Percentiles rank a stretch among this genome's conserved stretches.
These are phyloP conservation scores for Magnolia kwangsiensis DNA, from an alignment of 164 flowering plant genomes.

Conservation along the genomic window DNA sequence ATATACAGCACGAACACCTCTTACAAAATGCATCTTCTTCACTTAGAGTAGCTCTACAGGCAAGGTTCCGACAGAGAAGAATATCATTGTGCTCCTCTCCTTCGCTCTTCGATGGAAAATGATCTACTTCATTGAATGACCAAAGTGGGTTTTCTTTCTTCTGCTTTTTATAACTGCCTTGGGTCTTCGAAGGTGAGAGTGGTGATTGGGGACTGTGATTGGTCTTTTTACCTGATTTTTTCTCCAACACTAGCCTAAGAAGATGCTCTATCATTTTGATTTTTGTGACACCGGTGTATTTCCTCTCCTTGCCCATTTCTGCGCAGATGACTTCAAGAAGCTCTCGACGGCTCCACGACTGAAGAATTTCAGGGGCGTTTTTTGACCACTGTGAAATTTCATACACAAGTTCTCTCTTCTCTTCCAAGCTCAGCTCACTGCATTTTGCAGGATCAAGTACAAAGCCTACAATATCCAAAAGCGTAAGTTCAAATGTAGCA, in stretches of 20 bases:
- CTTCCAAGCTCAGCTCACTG: constrained; percentile 62
- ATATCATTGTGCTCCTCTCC: constrained; percentile 24
- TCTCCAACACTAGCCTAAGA: constrained; percentile 58
- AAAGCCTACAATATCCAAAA: constrained; percentile 28
- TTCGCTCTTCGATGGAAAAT: constrained; percentile 8
- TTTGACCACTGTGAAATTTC: constrained; percentile 58
- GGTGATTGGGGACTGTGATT: constrained; percentile 21
- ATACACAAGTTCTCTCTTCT: constrained; percentile 78
- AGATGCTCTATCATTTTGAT: constrained; percentile 75
- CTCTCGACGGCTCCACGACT: constrained; percentile 85
- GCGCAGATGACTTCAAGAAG: constrained; percentile 81
- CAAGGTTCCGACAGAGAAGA: constrained; percentile 66
- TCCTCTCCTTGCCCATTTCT: constrained; percentile 93
- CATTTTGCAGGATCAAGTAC: constrained; percentile 62
- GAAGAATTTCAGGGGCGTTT: constrained; percentile 67
- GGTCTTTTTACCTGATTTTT: constrained; percentile 35
- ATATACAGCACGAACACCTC: constrained; percentile 95
- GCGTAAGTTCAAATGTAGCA: not conserved
- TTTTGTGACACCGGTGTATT: constrained; percentile 91
- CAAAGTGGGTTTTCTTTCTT: constrained; percentile 56
- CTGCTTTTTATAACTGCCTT: constrained; percentile 54
- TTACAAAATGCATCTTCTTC: constrained; percentile 69
- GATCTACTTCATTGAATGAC: constrained; percentile 25
- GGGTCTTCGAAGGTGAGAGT: constrained; percentile 28
- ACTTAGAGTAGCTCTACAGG: constrained; percentile 68